Base-by-base conservation (phyloP, 306 rosid genomes). In the Inga leiocalycina region DNA sequence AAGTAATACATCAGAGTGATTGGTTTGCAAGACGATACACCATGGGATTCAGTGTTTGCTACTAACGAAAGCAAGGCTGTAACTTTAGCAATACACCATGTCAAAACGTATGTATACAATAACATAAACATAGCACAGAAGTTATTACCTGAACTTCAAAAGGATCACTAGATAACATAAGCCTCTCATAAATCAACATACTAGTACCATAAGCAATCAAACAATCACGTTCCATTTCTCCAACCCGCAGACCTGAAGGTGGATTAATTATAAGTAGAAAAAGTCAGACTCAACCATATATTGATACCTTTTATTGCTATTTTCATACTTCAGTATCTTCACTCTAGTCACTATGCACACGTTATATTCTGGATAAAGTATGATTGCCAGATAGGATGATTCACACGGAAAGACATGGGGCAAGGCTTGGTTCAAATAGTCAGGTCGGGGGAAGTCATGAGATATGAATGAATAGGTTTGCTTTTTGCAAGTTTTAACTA, bases 191-290 rank as follows among this genome's bases (percentile, higher is more conserved):
- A 59, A 96, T 91, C 88, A 93, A 81, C 97, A 91, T 96, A 83
- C 99, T 96, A 80, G 99, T 98, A 57, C 99, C 98, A 89, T 96
- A 96, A 3, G 99, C 99, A 86, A 96, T 92, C 87, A 93, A 85
- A 82, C 97, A 91, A 92, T 96, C 97, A 1, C 98, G 97, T 86
- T 96, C 99, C 99, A 93, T 96, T 90, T 96, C 99, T 82, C 99
- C 98, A 15, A 93, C 97, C 6, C 99, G 97, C 22, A 96, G 89
- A 73, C 98, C 99, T 94, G 83, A 66, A 85, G 78, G 84, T 16
- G 20, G 51, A 78, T 72, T 32, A 81, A 76, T 62, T 75, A 79
- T 24, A 69, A 46, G 68, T 62, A 24, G 72, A 30, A 44, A 59
- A 79, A 3, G 82, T 70, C 48, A 76, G 68, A 13, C 65, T 79